Evolutionary conservation across 345 rosid genomes (phyloP).

Genomic region (Camelina laxa): DNA sequence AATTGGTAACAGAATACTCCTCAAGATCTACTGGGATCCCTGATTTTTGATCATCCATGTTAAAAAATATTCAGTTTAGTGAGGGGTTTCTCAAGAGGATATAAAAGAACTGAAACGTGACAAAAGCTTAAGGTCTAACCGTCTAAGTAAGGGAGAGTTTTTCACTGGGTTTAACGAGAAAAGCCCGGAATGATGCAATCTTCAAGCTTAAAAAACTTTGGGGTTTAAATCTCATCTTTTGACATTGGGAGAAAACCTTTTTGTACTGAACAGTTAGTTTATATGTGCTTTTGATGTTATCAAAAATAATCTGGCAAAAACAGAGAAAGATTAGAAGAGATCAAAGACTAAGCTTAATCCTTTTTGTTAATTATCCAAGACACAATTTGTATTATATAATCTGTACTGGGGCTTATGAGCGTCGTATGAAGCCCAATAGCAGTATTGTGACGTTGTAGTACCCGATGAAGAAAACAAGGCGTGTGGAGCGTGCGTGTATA

Average conservation of each 20-base stretch:
- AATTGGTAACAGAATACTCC: constrained; percentile 89
- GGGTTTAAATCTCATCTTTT: constrained; percentile 21
- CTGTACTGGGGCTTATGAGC: constrained; percentile 17
- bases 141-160: constrained; percentile 12
- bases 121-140: constrained; percentile 29
- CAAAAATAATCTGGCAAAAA: constrained; percentile 22
- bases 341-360: not conserved
- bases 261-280: constrained; percentile 34
- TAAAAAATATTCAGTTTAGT: constrained; percentile 10
- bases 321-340: constrained; percentile 4
- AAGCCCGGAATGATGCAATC: constrained; percentile 23
- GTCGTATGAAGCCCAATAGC: not conserved
- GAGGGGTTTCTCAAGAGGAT: constrained; percentile 18
- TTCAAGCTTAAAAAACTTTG: constrained; percentile 23
- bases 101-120: constrained; percentile 23
- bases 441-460: constrained; percentile 1
- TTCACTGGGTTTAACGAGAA: not conserved
- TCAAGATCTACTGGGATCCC: constrained; percentile 94
- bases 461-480: constrained; percentile 29
- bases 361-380: not conserved
- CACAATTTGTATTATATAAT: not conserved
- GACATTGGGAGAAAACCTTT: constrained; percentile 30
- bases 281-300: constrained; percentile 29
- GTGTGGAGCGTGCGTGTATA: constrained; percentile 47
- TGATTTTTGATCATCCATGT: constrained; percentile 57